Evolutionary conservation across 768 basidiomycete genomes (phyloP).

Genomic region (Pleurotus sapidus): DNA sequence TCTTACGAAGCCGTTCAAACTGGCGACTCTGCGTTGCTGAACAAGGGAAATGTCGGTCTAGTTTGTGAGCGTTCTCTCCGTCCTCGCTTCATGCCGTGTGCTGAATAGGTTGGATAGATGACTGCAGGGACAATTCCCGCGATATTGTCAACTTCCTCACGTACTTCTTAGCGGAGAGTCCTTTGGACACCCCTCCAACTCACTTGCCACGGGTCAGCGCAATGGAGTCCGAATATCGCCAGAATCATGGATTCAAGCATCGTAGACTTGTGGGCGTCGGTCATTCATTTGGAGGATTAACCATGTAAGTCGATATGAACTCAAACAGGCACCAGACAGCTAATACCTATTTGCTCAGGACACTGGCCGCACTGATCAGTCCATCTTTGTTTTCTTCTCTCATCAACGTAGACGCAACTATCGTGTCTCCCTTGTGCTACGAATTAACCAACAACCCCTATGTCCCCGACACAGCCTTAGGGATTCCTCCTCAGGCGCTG

Average conservation of each 20-base stretch:
- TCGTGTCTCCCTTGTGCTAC: conserved; percentile 29
- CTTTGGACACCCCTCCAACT: conserved; percentile 40
- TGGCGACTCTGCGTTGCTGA: conserved; percentile 80
- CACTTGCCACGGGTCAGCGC: conserved; percentile 49
- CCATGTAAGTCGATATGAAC: conserved; percentile 46
- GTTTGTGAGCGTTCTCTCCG: conserved; percentile 45
- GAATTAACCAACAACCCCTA: conserved; percentile 10
- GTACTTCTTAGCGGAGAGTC: conserved; percentile 51
- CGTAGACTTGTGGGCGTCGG: conserved; percentile 67
- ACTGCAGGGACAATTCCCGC: conserved; percentile 75
- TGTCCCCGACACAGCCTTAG: conserved; percentile 25
- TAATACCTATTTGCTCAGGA: conserved; percentile 29
- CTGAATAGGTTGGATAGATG: conserved; percentile 38
- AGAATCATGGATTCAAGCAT: conserved; percentile 41
- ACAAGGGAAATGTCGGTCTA: conserved; percentile 49
- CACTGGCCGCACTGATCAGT: conserved; percentile 58
- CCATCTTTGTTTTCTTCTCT: conserved; percentile 71
- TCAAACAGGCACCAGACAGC: neutral
- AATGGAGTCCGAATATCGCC: conserved; percentile 39
- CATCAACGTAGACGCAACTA: conserved; percentile 78
- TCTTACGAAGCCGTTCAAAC: conserved; percentile 81
- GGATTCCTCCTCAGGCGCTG: conserved; percentile 58
- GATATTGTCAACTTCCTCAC: conserved; percentile 78
- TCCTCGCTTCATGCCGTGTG: neutral
- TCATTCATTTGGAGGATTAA: conserved; percentile 84